Evolutionary conservation across 805 yeast genomes (phyloP).

Genomic region (Cephaloascus albidus): DNA sequence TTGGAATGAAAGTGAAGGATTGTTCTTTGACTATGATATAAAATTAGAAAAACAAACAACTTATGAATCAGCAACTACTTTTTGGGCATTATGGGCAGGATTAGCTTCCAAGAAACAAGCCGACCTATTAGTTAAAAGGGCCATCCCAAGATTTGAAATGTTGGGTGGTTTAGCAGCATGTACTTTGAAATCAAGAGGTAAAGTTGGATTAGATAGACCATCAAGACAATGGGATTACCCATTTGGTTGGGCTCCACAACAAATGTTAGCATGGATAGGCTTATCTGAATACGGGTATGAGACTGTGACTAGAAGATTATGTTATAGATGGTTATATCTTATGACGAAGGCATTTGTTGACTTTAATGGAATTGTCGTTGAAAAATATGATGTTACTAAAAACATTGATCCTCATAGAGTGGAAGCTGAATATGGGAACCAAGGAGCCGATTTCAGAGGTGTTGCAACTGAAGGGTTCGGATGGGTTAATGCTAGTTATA

Average conservation of each 20-base stretch:
- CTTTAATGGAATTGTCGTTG: constrained; percentile 90
- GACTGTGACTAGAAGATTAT: constrained; percentile 58
- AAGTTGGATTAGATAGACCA: constrained; percentile 61
- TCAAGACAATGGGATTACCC: constrained; percentile 98
- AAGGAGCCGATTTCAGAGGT: constrained; percentile 86
- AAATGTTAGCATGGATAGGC: constrained; percentile 89
- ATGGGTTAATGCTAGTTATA: constrained; percentile 90
- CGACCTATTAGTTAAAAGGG: constrained; percentile 38
- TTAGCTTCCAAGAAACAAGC: constrained; percentile 64
- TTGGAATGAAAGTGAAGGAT: constrained; percentile 76
- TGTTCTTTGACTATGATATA: constrained; percentile 80
- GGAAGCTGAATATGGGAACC: constrained; percentile 95
- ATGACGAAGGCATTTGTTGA: constrained; percentile 88
- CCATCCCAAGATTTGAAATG: constrained; percentile 67
- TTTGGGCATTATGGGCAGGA: constrained; percentile 90
- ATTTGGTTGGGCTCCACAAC: constrained; percentile 98
- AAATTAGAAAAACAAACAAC: constrained; percentile 41
- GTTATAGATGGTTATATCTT: constrained; percentile 82
- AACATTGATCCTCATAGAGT: constrained; percentile 83
- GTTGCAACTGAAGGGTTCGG: constrained; percentile 97
- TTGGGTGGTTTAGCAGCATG: constrained; percentile 88
- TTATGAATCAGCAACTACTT: constrained; percentile 81
- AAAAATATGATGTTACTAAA: constrained; percentile 84
- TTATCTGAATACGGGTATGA: constrained; percentile 60
- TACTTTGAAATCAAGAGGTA: constrained; percentile 66